These are phyloP conservation scores for Basipetospora chlamydospora DNA, from an alignment of 2,329 filamentous ascomycete species.

Conservation along the genomic window DNA sequence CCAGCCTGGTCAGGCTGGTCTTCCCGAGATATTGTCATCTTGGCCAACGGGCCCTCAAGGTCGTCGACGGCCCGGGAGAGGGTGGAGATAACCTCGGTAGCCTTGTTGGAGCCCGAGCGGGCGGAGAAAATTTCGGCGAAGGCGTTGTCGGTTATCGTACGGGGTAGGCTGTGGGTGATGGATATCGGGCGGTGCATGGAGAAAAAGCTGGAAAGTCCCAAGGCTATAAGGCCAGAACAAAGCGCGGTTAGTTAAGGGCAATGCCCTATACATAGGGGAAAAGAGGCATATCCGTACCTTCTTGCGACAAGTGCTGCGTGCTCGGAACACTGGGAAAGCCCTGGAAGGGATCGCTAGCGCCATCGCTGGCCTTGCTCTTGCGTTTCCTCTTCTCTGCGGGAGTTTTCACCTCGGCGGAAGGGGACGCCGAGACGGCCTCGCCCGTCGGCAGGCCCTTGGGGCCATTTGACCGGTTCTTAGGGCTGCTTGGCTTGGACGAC, in stretches of 20 bases:
- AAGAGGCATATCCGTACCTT: constrained; percentile 38
- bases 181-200: constrained; percentile 91
- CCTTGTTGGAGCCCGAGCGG: constrained; percentile 33
- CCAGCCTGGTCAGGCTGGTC: constrained; percentile 25
- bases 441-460: constrained; percentile 31
- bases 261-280: not conserved
- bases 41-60: constrained; percentile 42
- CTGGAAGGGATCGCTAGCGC: constrained; percentile 29
- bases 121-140: constrained; percentile 74
- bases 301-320: constrained; percentile 55
- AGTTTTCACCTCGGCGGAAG: constrained; percentile 28
- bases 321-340: constrained; percentile 61
- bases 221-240: constrained; percentile 38
- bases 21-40: constrained; percentile 28
- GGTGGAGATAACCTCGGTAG: constrained; percentile 52
- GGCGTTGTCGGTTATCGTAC: constrained; percentile 52
- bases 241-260: not conserved
- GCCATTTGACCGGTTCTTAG: constrained; percentile 33
- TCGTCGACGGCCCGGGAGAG: constrained; percentile 45
- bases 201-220: constrained; percentile 86
- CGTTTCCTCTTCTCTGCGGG: constrained; percentile 40
- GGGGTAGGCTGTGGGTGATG: constrained; percentile 67
- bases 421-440: constrained; percentile 33
- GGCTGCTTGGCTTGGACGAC: constrained; percentile 47
- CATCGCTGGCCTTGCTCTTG: constrained; percentile 38